Base-by-base conservation (phyloP, 176 grass and related monocot genomes). In the Elaeis guineensis region DNA sequence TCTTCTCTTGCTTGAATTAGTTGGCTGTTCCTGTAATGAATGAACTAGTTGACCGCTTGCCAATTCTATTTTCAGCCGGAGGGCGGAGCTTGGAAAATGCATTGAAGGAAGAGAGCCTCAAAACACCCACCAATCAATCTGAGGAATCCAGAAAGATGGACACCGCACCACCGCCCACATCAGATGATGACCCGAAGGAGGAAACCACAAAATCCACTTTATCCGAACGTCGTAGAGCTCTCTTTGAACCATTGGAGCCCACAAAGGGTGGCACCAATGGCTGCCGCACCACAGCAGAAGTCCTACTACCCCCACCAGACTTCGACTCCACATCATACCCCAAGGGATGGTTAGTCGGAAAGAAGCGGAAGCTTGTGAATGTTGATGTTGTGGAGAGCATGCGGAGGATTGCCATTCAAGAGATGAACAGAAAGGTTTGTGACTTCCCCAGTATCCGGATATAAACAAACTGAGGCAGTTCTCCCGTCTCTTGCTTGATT, bases 321-420 rank as follows among this genome's bases (percentile, higher is more conserved):
- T 98, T 98, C 50, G 84, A 98, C 59, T 66, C 79, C 1, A 49
- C 84, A 0, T 85, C 79, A 3, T 98, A 98, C 80, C 87, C 93
- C 3, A 92, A 85, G 63, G 93, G 93, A 26, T 98, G 93, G 93
- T 60, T 92, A 64, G 84, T 89, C 4, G 93, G 93, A 23, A 98
- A 98, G 84, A 98, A 89, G 54, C 83, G 87, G 35, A 98, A 92
- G 79, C 93, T 98, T 5, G 93, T 98, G 56, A 98, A 98, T 71
- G 87, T 98, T 2, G 87, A 98, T 50, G 93, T 98, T 28, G 93
- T 98, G n/a, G 93, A 98, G 73, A 98, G 87, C 84, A 98, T 98
- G 93, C 68, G 93, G 16, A 75, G 81, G 66, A 83, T 92, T 63
- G 93, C 93, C 15, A 64, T 98, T 56, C 93, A 92, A 72, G 93